Evolutionary conservation across 495 filamentous ascomycete genomes (phyloP).

Genomic region (Neurospora discreta): DNA sequence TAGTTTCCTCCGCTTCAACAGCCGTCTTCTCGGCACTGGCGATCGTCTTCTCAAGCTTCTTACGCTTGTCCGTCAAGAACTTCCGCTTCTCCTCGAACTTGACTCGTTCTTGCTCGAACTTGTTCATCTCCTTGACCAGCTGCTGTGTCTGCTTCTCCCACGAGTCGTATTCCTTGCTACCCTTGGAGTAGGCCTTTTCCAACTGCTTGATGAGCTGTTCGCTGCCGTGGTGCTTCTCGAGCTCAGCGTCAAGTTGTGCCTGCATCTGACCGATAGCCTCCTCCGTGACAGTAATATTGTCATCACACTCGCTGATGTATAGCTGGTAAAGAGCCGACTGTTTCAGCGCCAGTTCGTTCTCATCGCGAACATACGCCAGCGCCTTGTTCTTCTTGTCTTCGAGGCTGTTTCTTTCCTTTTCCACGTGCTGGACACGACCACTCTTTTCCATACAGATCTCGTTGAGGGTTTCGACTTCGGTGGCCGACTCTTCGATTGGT

Average conservation of each 20-base stretch:
- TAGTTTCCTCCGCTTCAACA: constrained; percentile 63
- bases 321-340: constrained; percentile 86
- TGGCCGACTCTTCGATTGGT: constrained; percentile 85
- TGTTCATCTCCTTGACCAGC: constrained; percentile 80
- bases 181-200: constrained; percentile 73
- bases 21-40: constrained; percentile 49
- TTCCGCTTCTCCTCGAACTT: constrained; percentile 98
- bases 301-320: constrained; percentile 72
- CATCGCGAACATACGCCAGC: constrained; percentile 73
- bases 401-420: constrained; percentile 86
- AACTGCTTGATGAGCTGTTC: constrained; percentile 85
- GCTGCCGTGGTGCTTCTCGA: constrained; percentile 85
- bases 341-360: constrained; percentile 85
- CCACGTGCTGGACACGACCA: constrained; percentile 87
- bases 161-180: constrained; percentile 65
- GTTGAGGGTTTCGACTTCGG: constrained; percentile 82
- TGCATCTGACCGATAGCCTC: constrained; percentile 88
- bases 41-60: constrained; percentile 88
- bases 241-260: constrained; percentile 70
- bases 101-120: constrained; percentile 88
- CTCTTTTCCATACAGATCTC: constrained; percentile 93
- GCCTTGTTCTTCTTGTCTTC: constrained; percentile 97
- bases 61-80: constrained; percentile 76
- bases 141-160: constrained; percentile 72
- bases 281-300: constrained; percentile 81